phyloP scores from a whole-genome alignment of 2,329 filamentous ascomycete genomes.

The Grosmannia serpens region DNA sequence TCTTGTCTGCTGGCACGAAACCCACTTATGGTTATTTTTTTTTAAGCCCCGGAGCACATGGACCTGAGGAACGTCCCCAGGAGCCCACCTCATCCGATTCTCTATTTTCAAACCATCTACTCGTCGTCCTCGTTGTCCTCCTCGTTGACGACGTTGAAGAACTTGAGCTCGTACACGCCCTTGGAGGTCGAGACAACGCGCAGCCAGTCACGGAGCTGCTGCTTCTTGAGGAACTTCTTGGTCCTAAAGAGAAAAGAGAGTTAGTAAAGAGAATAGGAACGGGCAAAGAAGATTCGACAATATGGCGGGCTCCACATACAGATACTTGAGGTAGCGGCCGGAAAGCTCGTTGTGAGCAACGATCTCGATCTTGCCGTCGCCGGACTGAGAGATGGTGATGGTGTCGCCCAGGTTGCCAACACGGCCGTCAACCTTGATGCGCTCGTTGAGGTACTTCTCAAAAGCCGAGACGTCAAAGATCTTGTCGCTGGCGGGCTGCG shows the following conservation, averaged over 20 bases:
- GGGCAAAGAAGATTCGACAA: not conserved
- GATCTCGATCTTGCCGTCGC: constrained; percentile 97
- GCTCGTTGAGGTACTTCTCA: constrained; percentile 99
- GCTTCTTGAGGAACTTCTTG: constrained; percentile 99
- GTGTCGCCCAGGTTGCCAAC: constrained; percentile 95
- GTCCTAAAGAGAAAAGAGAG: constrained; percentile 45
- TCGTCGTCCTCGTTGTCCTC: constrained; percentile 97
- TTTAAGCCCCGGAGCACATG: not conserved
- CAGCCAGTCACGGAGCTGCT: constrained; percentile 99
- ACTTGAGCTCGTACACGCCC: constrained; percentile 99
- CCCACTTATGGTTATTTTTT: not conserved
- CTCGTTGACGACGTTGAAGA: constrained; percentile 99
- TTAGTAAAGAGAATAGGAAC: constrained; percentile 12
- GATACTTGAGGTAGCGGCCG: constrained; percentile 98
- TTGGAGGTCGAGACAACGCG: constrained; percentile 96
- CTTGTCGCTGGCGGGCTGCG: constrained; percentile 96
- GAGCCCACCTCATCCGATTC: not conserved
- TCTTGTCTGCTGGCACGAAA: not conserved
- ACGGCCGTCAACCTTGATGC: constrained; percentile 98
- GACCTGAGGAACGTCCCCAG: not conserved
- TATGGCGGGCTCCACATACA: constrained; percentile 49
- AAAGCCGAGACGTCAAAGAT: constrained; percentile 99
- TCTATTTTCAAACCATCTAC: constrained; percentile 34
- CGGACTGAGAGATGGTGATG: constrained; percentile 79
- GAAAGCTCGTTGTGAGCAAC: constrained; percentile 96